A percentile compares a stretch with the other conserved stretches of the same genome.
Evolutionary conservation across 352 stramenopile genomes (phyloP).

Genomic region (Globisporangium acanthophoron): DNA sequence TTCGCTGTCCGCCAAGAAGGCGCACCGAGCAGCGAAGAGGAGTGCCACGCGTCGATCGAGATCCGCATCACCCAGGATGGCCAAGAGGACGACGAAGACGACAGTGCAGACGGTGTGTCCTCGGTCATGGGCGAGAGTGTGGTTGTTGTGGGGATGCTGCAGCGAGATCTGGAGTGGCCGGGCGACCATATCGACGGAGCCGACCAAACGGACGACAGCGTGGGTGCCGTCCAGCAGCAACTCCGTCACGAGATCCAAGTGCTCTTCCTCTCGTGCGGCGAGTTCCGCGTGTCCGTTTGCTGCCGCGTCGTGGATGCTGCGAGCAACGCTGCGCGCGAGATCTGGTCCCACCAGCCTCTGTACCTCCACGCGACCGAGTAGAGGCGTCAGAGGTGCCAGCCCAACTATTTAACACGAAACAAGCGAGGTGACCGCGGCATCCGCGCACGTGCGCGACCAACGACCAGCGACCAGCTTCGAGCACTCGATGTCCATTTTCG

Average conservation of each 20-base stretch:
- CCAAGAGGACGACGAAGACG: constrained; percentile 5
- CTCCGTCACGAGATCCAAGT: constrained; percentile 30
- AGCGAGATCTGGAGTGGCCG: constrained; percentile 16
- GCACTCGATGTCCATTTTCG: too few relatives aligned
- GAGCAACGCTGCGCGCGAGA: constrained; percentile 6
- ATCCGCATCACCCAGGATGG: constrained; percentile 31
- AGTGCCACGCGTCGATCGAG: constrained; percentile 12
- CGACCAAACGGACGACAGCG: neutral
- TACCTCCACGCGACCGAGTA: constrained; percentile 25
- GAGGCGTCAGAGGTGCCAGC: neutral
- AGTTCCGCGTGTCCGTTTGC: constrained; percentile 37
- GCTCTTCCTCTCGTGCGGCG: constrained; percentile 61
- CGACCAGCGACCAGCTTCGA: too few relatives aligned
- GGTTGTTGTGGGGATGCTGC: constrained; percentile 31
- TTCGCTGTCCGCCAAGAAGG: neutral
- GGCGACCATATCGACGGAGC: neutral
- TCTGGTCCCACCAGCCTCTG: constrained; percentile 48
- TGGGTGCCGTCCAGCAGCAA: neutral
- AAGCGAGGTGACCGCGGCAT: neutral
- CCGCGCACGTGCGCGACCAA: neutral
- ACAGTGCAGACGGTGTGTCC: neutral
- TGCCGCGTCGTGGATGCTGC: constrained; percentile 2
- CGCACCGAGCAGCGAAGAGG: neutral
- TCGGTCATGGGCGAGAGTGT: constrained; percentile 22
- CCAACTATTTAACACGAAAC: neutral